Evolutionary conservation across 2,329 filamentous ascomycete species (phyloP), one percentile per base, ranked within the genome.

Genomic region (Monosporascus sp.): DNA sequence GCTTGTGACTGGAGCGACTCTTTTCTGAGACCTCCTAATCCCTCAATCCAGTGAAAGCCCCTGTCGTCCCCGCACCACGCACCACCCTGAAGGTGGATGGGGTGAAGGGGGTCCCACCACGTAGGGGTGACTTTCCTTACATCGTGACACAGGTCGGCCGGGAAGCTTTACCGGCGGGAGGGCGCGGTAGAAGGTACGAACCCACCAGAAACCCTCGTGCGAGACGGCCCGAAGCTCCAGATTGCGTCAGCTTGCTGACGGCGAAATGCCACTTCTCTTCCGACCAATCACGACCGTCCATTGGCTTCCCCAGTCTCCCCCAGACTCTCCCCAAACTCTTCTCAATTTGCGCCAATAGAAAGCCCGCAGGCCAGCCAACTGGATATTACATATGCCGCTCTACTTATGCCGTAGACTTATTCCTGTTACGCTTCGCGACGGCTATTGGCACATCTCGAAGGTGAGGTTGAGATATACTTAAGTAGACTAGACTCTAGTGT

Each of bases 171-270:
- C 60, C 64, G 61, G 49, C 52, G 48, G 27, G 52, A 59, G 58
- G 54, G 48, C 37, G 38, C 38, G 46, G 52, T 47, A 47, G 22
- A 41, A 58, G 52, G 50, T 55, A 57, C 52, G 25, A 52, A 44
- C 51, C 43, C 48, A 53, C 46, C 51, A 46, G 47, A 22, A 43
- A 35, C 38, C 44, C 46, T 25, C 38, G 46, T 52, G 48, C 37
- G 43, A 49, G 52, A 47, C 48, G 35, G 48, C 53, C 68, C 68
- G 68, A 70, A 63, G 66, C 59, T 60, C 68, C 68, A 70, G 66
- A 70, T 63, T 67, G 58, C 59, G 47, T 55, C 57, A 52, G 56
- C 54, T 49, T 56, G 55, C 49, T 51, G 52, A 58, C 53, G 55
- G 56, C 51, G 55, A 56, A 50, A 49, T 49, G 49, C 45, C 27